Base-by-base conservation (phyloP, 2,329 filamentous ascomycete species). In the Apiospora pterosperma region DNA sequence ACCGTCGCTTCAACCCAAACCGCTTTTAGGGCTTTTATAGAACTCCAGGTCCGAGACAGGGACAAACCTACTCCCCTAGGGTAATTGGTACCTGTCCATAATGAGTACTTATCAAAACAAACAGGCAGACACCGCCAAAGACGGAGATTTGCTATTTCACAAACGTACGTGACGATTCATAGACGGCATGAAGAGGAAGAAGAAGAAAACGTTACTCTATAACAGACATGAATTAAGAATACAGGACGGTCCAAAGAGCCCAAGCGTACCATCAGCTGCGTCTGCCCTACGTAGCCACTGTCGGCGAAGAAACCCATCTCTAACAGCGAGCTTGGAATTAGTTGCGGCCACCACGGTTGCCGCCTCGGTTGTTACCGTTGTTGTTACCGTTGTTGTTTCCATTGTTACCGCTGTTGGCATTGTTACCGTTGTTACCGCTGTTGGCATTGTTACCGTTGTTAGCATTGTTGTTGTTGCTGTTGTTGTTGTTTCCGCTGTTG, bases 401-500 rank as follows among this genome's bases (percentile, higher is more conserved):
- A n/a, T 19, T 6, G 16, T 19, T 19, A 19, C 38, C 38, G 14
- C 3, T 16, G 19, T 4, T 16, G 10, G 36, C 36, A 38, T 12
- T 12, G 36, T 8, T 2, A 28, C 63, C 62, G 41, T 61, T 44
- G 52, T 64, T 52, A 5, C 21, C 44, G 10, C 21, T 23, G 34
- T 21, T 23, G 21, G 19, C 38, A 19, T 41, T 41, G 11, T 41
- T 41, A 19, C 11, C 38, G 38, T 59, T 59, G 19, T 14, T 16
- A n/a, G 11, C 21, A 1, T 8, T 28, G 28, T 36, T 36, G 28
- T 36, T 36, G 41, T 64, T 61, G 62, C 65, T 66, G 34, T 61
- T 62, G 21, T 62, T 64, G 48, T 65, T 63, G 25, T 64, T 67
- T 19, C 66, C 36, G 44, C 68, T 34, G n/a, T 42, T 31, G 55